Percentiles rank a stretch among this genome's conserved stretches.
Conservation (phyloP, 1,284 basidiomycete species). For the Ceratorhiza oryzae-sativae region DNA sequence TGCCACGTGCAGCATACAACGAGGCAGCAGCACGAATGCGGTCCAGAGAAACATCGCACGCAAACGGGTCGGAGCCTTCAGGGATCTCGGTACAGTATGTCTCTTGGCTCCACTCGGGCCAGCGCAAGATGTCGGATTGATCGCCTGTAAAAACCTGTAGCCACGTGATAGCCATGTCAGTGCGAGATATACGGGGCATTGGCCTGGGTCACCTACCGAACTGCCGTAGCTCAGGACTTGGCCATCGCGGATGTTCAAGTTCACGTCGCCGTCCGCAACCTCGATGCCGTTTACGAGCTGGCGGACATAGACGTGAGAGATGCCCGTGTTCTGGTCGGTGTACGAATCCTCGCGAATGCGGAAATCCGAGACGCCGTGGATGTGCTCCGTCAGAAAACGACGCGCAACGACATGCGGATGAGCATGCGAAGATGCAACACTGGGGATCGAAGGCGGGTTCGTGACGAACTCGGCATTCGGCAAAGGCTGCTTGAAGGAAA, state of each 20-base stretch:
- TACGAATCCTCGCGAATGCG: conserved; percentile 80
- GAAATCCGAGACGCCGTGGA: conserved; percentile 54
- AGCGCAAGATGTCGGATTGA: neutral
- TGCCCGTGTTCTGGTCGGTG: conserved; percentile 78
- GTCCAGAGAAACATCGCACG: conserved; percentile 55
- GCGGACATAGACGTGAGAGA: conserved; percentile 84
- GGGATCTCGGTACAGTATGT: conserved; percentile 19
- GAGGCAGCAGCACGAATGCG: neutral
- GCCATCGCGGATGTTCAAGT: conserved; percentile 69
- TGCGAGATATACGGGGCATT: conserved; percentile 39
- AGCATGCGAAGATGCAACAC: neutral
- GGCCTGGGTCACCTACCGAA: neutral
- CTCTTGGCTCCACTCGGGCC: conserved; percentile 1
- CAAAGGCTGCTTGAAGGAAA: conserved; percentile 52
- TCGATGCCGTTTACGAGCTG: conserved; percentile 84
- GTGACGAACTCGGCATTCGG: conserved; percentile 46
- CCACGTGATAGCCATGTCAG: conserved; percentile 66
- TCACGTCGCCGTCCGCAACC: conserved; percentile 88
- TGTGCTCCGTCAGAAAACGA: conserved; percentile 63
- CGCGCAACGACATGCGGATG: conserved; percentile 53
- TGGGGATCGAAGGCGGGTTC: conserved; percentile 42
- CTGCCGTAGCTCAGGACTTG: conserved; percentile 29
- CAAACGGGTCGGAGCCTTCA: conserved; percentile 57
- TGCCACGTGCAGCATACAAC: conserved; percentile 42
- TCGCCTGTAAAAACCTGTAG: conserved; percentile 45